Percentiles rank a stretch among this genome's conserved stretches.
Evolutionary conservation across 345 rosid species (phyloP).

Genomic region (Eutrema japonicum): DNA sequence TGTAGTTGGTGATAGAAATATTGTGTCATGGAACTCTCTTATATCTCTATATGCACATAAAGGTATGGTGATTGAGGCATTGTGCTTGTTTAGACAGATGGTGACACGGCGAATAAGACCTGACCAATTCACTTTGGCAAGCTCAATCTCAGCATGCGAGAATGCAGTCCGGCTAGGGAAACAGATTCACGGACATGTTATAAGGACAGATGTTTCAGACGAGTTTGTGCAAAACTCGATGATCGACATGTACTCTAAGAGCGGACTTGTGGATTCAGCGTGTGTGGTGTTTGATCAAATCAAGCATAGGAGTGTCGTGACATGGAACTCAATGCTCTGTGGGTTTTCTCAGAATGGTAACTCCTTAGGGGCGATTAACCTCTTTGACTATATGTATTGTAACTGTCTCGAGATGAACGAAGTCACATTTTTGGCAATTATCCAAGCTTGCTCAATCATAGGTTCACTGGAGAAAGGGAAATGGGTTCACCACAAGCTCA

Average conservation of each 20-base stretch:
- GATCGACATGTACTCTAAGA: constrained; percentile 68
- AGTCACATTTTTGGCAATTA: constrained; percentile 60
- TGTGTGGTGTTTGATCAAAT: constrained; percentile 47
- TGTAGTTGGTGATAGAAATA: constrained; percentile 51
- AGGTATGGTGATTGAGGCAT: constrained; percentile 59
- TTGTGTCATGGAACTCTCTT: constrained; percentile 73
- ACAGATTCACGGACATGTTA: constrained; percentile 70
- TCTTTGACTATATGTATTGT: constrained; percentile 64
- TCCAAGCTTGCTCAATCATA: constrained; percentile 68
- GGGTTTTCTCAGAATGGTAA: constrained; percentile 66
- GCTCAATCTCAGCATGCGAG: constrained; percentile 72
- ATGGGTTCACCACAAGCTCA: constrained; percentile 77
- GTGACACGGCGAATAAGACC: constrained; percentile 50
- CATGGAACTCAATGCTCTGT: constrained; percentile 73
- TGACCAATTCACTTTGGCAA: constrained; percentile 72
- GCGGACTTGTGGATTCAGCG: constrained; percentile 57
- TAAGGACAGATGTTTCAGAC: constrained; percentile 45
- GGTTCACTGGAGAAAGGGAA: constrained; percentile 69
- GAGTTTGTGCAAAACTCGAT: constrained; percentile 65
- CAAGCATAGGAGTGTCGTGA: constrained; percentile 49
- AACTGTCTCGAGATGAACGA: constrained; percentile 54
- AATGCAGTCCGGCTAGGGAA: constrained; percentile 55
- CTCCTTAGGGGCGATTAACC: constrained; percentile 58
- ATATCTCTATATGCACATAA: constrained; percentile 58
- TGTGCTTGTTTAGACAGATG: constrained; percentile 60